Evolutionary conservation across 495 filamentous ascomycete genomes (phyloP), one percentile per base, ranked within the genome.

Genomic region (Penicillium psychrofluorescens): DNA sequence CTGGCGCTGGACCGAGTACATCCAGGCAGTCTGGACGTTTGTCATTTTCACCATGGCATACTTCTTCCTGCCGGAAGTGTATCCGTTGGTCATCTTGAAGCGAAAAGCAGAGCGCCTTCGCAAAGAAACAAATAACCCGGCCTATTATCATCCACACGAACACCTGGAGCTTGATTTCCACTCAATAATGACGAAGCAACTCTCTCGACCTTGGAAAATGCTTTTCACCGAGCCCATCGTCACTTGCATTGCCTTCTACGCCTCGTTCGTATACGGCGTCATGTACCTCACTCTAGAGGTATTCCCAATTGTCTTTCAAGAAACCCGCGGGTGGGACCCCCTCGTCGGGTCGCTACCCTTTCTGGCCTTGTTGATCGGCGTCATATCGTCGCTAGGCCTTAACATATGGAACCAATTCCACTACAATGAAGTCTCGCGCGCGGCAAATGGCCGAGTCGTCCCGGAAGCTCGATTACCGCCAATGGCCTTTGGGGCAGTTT

Each of bases 401-500:
- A 33, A 46, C 13, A n/a, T 48, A 4, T 51, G 48, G 34, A 51
- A 53, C 12, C 54, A 66, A 29, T 46, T 42, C 16, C 45, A 50
- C 27, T 68, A 67, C 31, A 55, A 52, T 36, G 22, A 41, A 9
- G 56, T 42, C 13, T 53, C 47, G 1, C 38, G 46, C 8, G 48
- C 38, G n/a, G 52, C 43, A 4, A 44, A 53, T 31, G 53, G 55
- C 1, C 49, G 41, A 15, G 34, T 56, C 2, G 63, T 67, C 8
- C 59, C 61, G 0, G 63, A 68, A 44, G 62, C 56, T 9, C 53
- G 62, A 11, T 43, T 65, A 2, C 50, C 53, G 6, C 76, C 77
- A 0, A 78, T 80, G 67, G 62, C 67, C 11, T 41, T 72, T 11
- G 76, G 76, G 0, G 73, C 63, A 0, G 27, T 79, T 13, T 54